Evolutionary conservation across 331 rosid species (phyloP), one percentile per base, ranked within the genome.

Genomic region (Malus hybrid): DNA sequence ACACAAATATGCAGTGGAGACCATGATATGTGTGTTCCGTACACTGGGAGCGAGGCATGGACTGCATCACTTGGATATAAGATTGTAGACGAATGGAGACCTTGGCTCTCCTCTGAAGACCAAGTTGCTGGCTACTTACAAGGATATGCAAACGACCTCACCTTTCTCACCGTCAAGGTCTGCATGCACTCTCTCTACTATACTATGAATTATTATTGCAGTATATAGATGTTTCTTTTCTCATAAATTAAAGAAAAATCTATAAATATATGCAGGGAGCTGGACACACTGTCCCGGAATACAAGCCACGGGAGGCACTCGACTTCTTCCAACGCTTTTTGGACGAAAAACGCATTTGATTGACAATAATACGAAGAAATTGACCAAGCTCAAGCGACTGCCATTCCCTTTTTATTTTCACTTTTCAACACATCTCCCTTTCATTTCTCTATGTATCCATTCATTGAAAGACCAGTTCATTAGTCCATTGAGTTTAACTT

Each of bases 1-100:
- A 16, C 20, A 16, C 0, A 52, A 52, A 15, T 7, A 15, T 52
- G 58, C 87, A 84, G 90, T 46, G 90, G 90, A 66, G 90, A 87
- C 74, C 90, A 87, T 72, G 88, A 87, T 22, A 82, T 84, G 88
- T 82, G 90, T 72, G 90, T 87, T 48, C 90, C 90, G 56, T 87
- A 50, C 66, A 87, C 90, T 6, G 90, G 88, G 56, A 84, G 68
- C 52, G 69, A 84, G 66, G 88, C 88, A 32, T 87, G 91, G 91
- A 87, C 91, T 14, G 36, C 74, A 29, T 87, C 91, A 20, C 82
- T 87, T 30, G 85, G 91, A 28, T 84, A 84, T 33, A 61, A 82
- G 62, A 76, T 78, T 58, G 42, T 70, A 2, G 88, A 84, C 63
- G 73, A 72, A 19, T 84, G 91, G 91, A 84, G 88, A 73, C 33